Conservation (phyloP, 1,284 basidiomycete genomes). For the Rhodotorula sp. region DNA sequence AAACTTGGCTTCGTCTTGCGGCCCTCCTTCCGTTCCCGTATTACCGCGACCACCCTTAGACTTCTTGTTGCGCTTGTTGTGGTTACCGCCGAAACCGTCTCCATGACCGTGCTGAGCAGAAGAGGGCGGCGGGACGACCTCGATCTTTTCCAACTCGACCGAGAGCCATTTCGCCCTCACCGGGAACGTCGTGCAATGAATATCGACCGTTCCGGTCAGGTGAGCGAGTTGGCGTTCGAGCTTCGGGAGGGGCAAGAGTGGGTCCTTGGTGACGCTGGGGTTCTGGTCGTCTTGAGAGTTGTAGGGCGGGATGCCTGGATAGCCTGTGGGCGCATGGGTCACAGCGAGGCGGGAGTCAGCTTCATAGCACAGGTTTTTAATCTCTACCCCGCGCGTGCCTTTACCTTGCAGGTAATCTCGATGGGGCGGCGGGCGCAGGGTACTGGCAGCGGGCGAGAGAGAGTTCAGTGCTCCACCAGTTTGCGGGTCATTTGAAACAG, state of each 20-base stretch:
- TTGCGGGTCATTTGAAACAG: no score
- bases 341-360: no score
- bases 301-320: slow-evolving; percentile 27
- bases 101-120: not conserved
- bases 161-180: slow-evolving; percentile 19
- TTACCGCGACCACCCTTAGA: no score
- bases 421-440: slow-evolving; percentile 5
- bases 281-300: not conserved
- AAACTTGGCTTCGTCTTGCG: not conserved
- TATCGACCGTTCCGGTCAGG: slow-evolving; percentile 21
- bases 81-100: not conserved
- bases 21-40: not conserved
- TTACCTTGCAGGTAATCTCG: slow-evolving; percentile 13
- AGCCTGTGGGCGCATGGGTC: slow-evolving; percentile 5
- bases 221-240: slow-evolving; percentile 17
- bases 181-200: slow-evolving; percentile 1
- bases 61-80: not conserved
- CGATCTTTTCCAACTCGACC: slow-evolving; percentile 36
- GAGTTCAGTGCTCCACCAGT: no score
- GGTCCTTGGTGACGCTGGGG: slow-evolving; percentile 4
- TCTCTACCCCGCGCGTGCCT: no score
- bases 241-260: slow-evolving; percentile 12
- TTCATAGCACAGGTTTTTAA: no score
- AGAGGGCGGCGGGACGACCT: slow-evolving; percentile 11
- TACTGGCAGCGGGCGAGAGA: not conserved